Conservation (phyloP, 176 grass and related monocot species). For the Oryza officinalis region DNA sequence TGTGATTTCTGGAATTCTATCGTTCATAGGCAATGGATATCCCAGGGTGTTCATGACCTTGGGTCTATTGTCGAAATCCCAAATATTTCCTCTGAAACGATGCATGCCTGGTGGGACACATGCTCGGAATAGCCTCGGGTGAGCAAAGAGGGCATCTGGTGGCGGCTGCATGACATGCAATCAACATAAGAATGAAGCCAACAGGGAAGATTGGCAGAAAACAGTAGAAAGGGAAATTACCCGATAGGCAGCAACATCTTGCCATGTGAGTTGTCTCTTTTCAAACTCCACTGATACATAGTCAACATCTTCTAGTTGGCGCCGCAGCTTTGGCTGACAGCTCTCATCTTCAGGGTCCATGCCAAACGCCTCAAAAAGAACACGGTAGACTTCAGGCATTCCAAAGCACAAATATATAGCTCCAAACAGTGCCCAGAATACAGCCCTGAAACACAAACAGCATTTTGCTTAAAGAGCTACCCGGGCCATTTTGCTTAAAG, state of each 20-base stretch:
- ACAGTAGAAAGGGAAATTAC: slow-evolving; percentile 41
- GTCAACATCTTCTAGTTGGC: slow-evolving; percentile 96
- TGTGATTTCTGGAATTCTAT: slow-evolving; percentile 93
- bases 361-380: slow-evolving; percentile 95
- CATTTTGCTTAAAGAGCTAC: no score
- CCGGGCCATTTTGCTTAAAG: neutral
- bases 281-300: slow-evolving; percentile 99
- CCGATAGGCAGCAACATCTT: slow-evolving; percentile 87
- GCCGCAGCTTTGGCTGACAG: slow-evolving; percentile 87
- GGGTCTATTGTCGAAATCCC: slow-evolving; percentile 88
- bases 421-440: slow-evolving; percentile 98
- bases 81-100: slow-evolving; percentile 90
- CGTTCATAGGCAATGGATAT: slow-evolving; percentile 80
- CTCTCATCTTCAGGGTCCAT: slow-evolving; percentile 91
- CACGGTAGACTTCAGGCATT: slow-evolving; percentile 97
- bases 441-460: slow-evolving; percentile 59
- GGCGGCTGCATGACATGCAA: slow-evolving; percentile 66
- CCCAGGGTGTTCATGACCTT: slow-evolving; percentile 74
- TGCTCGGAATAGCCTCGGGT: slow-evolving; percentile 95
- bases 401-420: slow-evolving; percentile 99
- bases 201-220: neutral
- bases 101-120: slow-evolving; percentile 99
- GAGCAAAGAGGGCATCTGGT: slow-evolving; percentile 89
- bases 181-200: slow-evolving; percentile 16
- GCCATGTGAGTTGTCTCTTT: slow-evolving; percentile 75